Conservation (phyloP, 352 stramenopile species). For the Phytopythium chamaehyphon region DNA sequence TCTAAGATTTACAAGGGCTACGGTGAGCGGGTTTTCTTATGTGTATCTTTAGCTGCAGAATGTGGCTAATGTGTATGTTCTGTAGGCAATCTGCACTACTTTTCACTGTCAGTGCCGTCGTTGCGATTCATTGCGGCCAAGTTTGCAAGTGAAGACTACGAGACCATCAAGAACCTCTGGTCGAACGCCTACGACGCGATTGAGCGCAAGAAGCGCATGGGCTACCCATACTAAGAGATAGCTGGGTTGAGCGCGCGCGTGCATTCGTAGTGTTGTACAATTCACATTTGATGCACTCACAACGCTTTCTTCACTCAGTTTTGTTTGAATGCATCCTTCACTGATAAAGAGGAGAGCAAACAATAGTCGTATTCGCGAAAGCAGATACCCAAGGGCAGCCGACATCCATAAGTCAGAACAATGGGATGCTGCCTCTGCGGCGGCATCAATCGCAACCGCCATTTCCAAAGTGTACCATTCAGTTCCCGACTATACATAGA, state of each 20-base stretch:
- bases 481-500: too few species aligned
- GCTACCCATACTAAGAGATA: slow-evolving; percentile 9
- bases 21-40: slow-evolving; percentile 36
- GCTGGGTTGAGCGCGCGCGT: neutral
- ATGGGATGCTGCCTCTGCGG: too few species aligned
- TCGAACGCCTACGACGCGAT: slow-evolving; percentile 77
- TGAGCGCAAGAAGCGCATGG: slow-evolving; percentile 79
- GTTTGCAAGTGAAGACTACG: slow-evolving; percentile 82
- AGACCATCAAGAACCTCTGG: slow-evolving; percentile 80
- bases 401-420: too few species aligned
- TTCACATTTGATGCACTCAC: too few species aligned
- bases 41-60: too few species aligned
- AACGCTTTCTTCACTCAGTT: neutral
- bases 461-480: too few species aligned
- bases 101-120: slow-evolving; percentile 75
- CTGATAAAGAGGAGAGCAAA: too few species aligned
- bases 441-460: too few species aligned
- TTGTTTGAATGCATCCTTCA: too few species aligned
- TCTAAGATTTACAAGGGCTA: slow-evolving; percentile 89
- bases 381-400: too few species aligned
- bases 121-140: slow-evolving; percentile 79
- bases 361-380: too few species aligned
- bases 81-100: slow-evolving; percentile 77
- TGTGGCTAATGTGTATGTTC: neutral
- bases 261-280: neutral